These are phyloP conservation scores for Lophium mytilinum DNA, from an alignment of 495 filamentous ascomycete genomes.

Conservation along the genomic window DNA sequence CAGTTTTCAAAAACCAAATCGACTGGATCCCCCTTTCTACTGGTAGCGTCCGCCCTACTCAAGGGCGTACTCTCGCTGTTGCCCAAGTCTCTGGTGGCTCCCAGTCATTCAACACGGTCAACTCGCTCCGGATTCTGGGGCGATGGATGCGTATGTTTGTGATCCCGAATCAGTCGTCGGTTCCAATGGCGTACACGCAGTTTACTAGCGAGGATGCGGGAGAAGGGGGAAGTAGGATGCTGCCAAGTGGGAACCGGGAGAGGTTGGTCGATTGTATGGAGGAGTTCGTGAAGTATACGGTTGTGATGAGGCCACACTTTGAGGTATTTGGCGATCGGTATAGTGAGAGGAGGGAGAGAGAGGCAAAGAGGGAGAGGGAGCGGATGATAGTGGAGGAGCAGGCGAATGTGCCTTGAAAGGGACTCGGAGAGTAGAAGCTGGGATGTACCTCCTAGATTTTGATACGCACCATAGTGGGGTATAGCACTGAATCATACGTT, in stretches of 20 bases:
- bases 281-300: conserved; percentile 68
- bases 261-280: conserved; percentile 69
- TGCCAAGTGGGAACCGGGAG: conserved; percentile 55
- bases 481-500: no score
- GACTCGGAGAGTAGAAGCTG: no score
- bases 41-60: conserved; percentile 59
- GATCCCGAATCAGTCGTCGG: conserved; percentile 60
- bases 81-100: conserved; percentile 59
- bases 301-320: conserved; percentile 55
- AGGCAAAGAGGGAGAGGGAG: conserved; percentile 33
- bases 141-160: conserved; percentile 75
- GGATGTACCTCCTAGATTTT: no score
- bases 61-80: conserved; percentile 59
- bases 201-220: conserved; percentile 47
- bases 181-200: conserved; percentile 58
- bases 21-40: conserved; percentile 64
- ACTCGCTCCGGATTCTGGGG: conserved; percentile 58
- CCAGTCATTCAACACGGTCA: conserved; percentile 70
- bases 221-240: conserved; percentile 47
- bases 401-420: no score
- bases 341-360: conserved; percentile 49
- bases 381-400: no score
- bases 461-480: no score
- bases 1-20: conserved; percentile 68
- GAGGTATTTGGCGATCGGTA: conserved; percentile 58